These are phyloP conservation scores for Beauveria varroae DNA, from an alignment of 2,329 filamentous ascomycete genomes.

Conservation along the genomic window DNA sequence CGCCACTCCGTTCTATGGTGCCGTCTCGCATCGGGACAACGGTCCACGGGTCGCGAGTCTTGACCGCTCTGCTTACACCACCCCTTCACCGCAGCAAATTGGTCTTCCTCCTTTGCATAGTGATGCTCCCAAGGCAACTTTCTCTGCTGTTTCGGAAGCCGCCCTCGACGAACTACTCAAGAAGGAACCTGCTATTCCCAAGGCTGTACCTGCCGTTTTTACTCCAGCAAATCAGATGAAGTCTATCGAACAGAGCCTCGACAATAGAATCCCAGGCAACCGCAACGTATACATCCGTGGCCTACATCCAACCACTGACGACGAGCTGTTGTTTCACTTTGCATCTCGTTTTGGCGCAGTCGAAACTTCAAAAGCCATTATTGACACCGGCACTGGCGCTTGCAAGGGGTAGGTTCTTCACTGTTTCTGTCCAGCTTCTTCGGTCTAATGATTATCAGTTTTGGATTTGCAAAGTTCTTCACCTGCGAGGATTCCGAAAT, in stretches of 20 bases:
- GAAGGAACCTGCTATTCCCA: conserved; percentile 75
- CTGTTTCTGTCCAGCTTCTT: neutral
- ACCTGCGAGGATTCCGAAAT: conserved; percentile 84
- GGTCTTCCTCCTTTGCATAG: conserved; percentile 33
- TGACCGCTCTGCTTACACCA: conserved; percentile 59
- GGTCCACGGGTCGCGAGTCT: conserved; percentile 50
- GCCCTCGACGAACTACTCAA: conserved; percentile 58
- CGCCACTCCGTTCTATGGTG: conserved; percentile 57
- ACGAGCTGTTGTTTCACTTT: conserved; percentile 77
- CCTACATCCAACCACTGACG: conserved; percentile 88
- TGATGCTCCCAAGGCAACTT: conserved; percentile 35
- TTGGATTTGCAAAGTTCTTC: conserved; percentile 94
- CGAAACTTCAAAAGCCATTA: conserved; percentile 96
- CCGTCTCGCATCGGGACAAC: conserved; percentile 50
- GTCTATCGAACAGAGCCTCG: conserved; percentile 86
- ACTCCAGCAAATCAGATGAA: conserved; percentile 79
- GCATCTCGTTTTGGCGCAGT: conserved; percentile 85
- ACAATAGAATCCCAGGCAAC: conserved; percentile 85
- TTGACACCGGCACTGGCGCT: conserved; percentile 83
- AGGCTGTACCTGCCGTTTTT: conserved; percentile 82
- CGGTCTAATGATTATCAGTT: conserved; percentile 45
- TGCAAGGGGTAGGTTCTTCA: conserved; percentile 75
- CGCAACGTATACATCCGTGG: conserved; percentile 98
- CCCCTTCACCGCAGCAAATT: conserved; percentile 57
- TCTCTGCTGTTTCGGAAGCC: conserved; percentile 35